phyloP scores from a whole-genome alignment of 345 rosid genomes.

The Raphanus raphanistrum region DNA sequence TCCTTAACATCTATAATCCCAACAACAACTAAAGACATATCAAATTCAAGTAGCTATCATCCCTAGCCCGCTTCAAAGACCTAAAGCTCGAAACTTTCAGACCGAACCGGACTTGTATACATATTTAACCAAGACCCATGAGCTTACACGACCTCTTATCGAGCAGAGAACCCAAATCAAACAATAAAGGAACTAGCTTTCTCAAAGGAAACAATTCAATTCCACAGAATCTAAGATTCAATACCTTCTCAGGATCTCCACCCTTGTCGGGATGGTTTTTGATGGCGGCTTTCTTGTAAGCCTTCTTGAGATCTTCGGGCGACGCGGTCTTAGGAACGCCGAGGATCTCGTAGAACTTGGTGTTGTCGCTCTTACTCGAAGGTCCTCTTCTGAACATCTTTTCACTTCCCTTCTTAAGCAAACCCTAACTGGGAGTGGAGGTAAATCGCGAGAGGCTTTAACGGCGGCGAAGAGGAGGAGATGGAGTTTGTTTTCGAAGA shows the following conservation, averaged over 20 bases:
- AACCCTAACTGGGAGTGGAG: conserved; percentile 19
- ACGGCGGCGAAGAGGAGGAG: conserved; percentile 15
- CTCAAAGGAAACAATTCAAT: background rate
- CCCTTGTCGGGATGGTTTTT: conserved; percentile 97
- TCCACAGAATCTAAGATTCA: background rate
- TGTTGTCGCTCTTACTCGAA: conserved; percentile 71
- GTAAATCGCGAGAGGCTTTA: background rate
- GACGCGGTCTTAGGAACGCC: conserved; percentile 79
- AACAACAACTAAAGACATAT: background rate
- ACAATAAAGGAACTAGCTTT: background rate
- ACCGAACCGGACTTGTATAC: background rate
- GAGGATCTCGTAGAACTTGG: conserved; percentile 76
- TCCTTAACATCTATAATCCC: background rate
- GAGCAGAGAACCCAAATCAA: conserved; percentile 17
- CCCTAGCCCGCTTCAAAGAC: conserved; percentile 3
- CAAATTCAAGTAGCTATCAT: background rate
- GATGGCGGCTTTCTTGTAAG: conserved; percentile 85
- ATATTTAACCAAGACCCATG: background rate
- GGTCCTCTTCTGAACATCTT: conserved; percentile 80
- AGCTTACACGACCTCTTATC: background rate
- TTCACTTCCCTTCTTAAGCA: conserved; percentile 16
- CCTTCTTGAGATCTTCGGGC: conserved; percentile 86
- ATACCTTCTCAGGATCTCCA: conserved; percentile 69
- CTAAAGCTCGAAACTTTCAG: conserved; percentile 21
- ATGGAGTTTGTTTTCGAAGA: conserved; percentile 26